Base-by-base conservation (phyloP, 2,329 filamentous ascomycete genomes). In the Ophiostoma fasciatum region DNA sequence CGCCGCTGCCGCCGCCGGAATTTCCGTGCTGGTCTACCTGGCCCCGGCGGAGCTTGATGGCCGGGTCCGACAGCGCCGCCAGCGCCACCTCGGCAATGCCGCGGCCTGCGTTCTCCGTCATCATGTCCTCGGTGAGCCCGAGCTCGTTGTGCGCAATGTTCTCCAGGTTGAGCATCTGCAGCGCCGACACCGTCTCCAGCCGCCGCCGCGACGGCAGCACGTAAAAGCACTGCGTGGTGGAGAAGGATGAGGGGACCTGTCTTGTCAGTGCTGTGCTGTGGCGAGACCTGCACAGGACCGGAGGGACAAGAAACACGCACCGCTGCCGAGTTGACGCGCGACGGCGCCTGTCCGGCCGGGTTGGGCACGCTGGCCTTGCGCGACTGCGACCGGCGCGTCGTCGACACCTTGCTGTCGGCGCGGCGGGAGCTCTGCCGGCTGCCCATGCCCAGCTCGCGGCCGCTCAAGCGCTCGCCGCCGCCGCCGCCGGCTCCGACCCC, bases 161-260 rank as follows among this genome's bases (percentile, higher is more conserved):
- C 57, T 96, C 90, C 1, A 96, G 71, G 43, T 90, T 88, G 20
- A 93, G 71, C 73, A 94, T 90, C 51, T 93, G 84, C 27, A 90
- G 63, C 6, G 88, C 68, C 14, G 74, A 78, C 21, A 79, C 71
- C 5, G 71, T 63, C 47, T 78, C 74, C 20, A 76, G 59, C 11
- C 66, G 69, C 25, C 68, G 67, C 46, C 68, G 65, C 2, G 70
- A 71, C 8, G 63, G 64, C 14, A 65, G 49, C 23, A 71, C 54
- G 47, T 70, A 74, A 34, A 76, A 64, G 2, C 68, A 66, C 21
- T 52, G 49, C 9, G 44, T 13, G 4, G 33, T 40, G 6, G 50
- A 39, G 19, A 46, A 37, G 36, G 42, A 18, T 41, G 41, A 26
- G 33, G 35, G n/a, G n/a, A 40, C 56, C 31, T 36, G 33, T 25